Base-by-base conservation (phyloP, 345 rosid species). In the Hibiscus tridactylites region DNA sequence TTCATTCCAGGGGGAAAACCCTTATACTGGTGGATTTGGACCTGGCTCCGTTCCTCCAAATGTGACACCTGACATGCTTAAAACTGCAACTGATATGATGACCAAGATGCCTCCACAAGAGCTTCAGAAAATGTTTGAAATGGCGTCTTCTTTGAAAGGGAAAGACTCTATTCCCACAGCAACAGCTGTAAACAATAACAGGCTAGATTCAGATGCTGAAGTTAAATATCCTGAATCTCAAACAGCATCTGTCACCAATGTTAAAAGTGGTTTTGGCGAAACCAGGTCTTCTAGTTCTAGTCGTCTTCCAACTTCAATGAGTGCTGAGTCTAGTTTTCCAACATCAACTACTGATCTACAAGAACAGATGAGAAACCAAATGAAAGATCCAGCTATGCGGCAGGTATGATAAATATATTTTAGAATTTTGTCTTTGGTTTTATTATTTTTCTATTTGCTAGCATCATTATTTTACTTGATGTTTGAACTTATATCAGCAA, bases 351-450 rank as follows among this genome's bases (percentile, higher is more conserved):
- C 80, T 72, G 96, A 89, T 77, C 66, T 95, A 79, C 98, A 90
- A 63, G 97, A 88, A 72, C 98, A 92, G 79, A 86, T 95, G 84
- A 87, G 91, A 83, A 91, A 86, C 81, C 96, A 90, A 78, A 87
- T 95, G 94, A 90, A 89, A 78, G 96, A 90, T 79, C 99, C 99
- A 58, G 97, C 97, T 17, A 87, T 86, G 92, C 85, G 87, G 52
- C 93, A 91, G 93, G 98, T 93, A 75, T 50, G 50, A 2, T 19
- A 13, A 50, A 24, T 26, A 29, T 53, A 54, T 56, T 21, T 26
- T 58, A 58, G 35, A 26, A 24, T 12, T 0, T 3, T 24, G 35
- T 58, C 62, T 58, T 90, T 76, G 11, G 31, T 29, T 57, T 5
- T 96, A 95, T 56, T 1, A 71, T 83, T 57, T 19, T 72, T 75